Evolutionary conservation across 108 stramenopile species (phyloP), one percentile per base, ranked within the genome.

Genomic region (Cyclostephanos tholiformis): DNA sequence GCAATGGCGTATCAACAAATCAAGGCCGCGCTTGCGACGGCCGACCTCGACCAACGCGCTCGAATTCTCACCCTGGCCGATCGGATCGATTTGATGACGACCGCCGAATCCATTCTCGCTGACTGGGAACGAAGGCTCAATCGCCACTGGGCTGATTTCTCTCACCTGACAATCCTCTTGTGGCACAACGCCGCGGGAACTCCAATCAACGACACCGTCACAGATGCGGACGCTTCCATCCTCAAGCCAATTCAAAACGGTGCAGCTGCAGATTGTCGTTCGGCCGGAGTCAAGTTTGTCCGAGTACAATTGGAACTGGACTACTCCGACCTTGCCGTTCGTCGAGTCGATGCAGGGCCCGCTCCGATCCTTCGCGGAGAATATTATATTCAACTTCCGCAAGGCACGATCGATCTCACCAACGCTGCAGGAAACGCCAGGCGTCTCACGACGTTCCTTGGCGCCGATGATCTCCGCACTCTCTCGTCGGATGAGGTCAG

Each of bases 381-480:
- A n/a, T n/a, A n/a, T n/a, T n/a, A n/a, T n/a, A n/a, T 4, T 2
- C 19, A 10, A 4, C 6, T 51, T 51, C 50, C 9, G 19, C 50
- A 51, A 51, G 20, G 4, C 17, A 20, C 50, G 19, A 10, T 51
- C 19, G 50, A 17, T 4, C 19, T 51, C 20, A 17, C 10, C 9
- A 51, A 51, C 9, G 50, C 19, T 2, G 20, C 17, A 4, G 50
- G 50, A 2, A 20, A 20, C 9, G 6, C 51, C 35, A 17, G 51
- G 6, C 51, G 35, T 11, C 11, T 68, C 2, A 29, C 29, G 3
- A 68, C 67, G n/a, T 68, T 52, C 20, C 26, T 35, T 10, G 67
- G 67, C 6, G 29, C 67, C 10, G 67, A 23, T 2, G 67, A 68
- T 22, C 52, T 55, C 8, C 52, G 67, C 30, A 55, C 52, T 2